Percentiles rank a stretch among this genome's conserved stretches.
phyloP scores from a whole-genome alignment of 331 rosid genomes.

The Prunus yedoensis region DNA sequence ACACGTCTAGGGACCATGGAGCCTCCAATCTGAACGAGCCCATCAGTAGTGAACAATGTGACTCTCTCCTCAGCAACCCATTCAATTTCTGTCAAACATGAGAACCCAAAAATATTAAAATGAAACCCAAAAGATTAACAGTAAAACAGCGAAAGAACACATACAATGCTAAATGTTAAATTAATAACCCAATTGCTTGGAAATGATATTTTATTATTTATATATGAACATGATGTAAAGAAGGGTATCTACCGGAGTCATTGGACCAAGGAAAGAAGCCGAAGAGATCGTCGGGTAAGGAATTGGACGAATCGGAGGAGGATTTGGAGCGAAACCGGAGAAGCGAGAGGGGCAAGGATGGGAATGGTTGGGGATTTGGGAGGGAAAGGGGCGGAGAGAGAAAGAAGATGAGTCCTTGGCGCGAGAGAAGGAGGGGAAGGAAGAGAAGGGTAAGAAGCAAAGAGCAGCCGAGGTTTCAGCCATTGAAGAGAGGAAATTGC shows the following conservation, averaged over 20 bases:
- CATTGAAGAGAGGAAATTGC: conserved; percentile 35
- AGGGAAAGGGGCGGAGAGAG: conserved; percentile 24
- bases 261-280: conserved; percentile 74
- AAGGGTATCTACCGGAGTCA: conserved; percentile 40
- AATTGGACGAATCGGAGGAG: conserved; percentile 41
- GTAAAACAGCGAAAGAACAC: neutral
- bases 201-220: neutral
- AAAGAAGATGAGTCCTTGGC: conserved; percentile 21
- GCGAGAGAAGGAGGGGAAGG: conserved; percentile 33
- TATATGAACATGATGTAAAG: neutral
- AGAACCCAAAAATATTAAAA: neutral
- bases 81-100: conserved; percentile 65
- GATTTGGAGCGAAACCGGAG: conserved; percentile 51
- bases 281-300: conserved; percentile 46
- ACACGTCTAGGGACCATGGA: conserved; percentile 71
- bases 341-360: conserved; percentile 39
- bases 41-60: conserved; percentile 90
- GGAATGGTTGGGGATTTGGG: conserved; percentile 31
- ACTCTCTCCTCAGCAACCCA: conserved; percentile 82
- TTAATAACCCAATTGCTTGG: neutral
- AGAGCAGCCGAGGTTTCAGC: conserved; percentile 60
- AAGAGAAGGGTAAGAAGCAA: conserved; percentile 46
- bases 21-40: conserved; percentile 93
- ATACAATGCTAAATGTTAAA: neutral
- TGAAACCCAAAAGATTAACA: neutral